Conservation (phyloP, 805 yeast species). For the Metschnikowia aberdeeniae region DNA sequence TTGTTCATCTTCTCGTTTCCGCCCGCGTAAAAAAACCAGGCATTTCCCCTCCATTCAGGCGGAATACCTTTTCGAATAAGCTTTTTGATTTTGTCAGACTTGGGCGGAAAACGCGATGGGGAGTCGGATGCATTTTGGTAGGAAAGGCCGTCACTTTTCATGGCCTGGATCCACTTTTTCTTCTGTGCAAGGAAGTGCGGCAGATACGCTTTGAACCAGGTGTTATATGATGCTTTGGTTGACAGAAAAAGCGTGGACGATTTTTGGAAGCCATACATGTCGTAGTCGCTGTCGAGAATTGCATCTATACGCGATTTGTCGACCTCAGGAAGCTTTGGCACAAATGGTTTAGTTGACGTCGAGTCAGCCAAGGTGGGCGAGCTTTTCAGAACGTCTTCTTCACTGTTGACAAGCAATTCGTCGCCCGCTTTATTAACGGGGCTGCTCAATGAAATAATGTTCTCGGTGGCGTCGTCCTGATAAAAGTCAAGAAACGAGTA, state of each 20-base stretch:
- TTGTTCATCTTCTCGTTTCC: slow-evolving; percentile 72
- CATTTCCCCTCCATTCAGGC: slow-evolving; percentile 94
- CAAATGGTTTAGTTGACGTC: not conserved
- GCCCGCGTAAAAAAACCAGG: slow-evolving; percentile 93
- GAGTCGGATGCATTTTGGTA: slow-evolving; percentile 20
- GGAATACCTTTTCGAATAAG: slow-evolving; percentile 91
- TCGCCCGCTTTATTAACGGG: not conserved
- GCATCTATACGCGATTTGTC: slow-evolving; percentile 4
- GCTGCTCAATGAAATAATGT: not conserved
- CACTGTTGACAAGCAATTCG: not conserved
- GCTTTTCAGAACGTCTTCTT: not conserved
- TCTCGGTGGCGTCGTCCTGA: slow-evolving; percentile 41
- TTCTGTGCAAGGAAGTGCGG: slow-evolving; percentile 61
- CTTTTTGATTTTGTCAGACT: slow-evolving; percentile 72
- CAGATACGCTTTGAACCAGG: slow-evolving; percentile 72
- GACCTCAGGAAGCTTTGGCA: not conserved
- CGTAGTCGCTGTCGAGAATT: slow-evolving; percentile 28
- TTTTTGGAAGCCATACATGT: slow-evolving; percentile 86
- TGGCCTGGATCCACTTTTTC: slow-evolving; percentile 67
- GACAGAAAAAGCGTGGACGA: slow-evolving; percentile 45
- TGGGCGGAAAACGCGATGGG: slow-evolving; percentile 72
- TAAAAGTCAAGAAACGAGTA: slow-evolving; percentile 38
- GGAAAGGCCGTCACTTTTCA: slow-evolving; percentile 65
- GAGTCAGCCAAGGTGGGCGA: not conserved
- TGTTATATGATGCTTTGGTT: slow-evolving; percentile 54